These are phyloP conservation scores for Sclerotinia borealis DNA, from an alignment of 2,329 filamentous ascomycete species.

Conservation along the genomic window DNA sequence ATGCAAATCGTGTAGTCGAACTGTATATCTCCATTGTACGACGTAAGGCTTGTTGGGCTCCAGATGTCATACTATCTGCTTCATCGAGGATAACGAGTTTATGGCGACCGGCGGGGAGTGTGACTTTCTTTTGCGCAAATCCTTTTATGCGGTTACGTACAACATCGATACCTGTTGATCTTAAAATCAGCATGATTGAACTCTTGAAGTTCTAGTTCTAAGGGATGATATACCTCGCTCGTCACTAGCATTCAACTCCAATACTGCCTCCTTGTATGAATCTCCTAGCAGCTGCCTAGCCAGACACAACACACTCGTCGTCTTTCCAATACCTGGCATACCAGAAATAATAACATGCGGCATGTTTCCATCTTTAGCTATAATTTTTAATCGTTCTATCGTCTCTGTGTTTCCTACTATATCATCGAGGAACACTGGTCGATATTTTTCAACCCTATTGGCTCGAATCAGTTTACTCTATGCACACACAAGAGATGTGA, in stretches of 20 bases:
- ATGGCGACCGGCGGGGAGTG: constrained; percentile 80
- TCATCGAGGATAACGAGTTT: constrained; percentile 98
- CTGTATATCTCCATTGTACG: constrained; percentile 99
- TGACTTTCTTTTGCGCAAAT: constrained; percentile 98
- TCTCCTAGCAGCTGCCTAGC: constrained; percentile 87
- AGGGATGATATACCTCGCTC: constrained; percentile 62
- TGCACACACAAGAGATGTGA: neutral
- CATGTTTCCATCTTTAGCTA: constrained; percentile 98
- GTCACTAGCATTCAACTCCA: constrained; percentile 94
- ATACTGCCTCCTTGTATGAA: constrained; percentile 92
- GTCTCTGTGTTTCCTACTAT: constrained; percentile 98
- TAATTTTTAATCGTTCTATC: constrained; percentile 94
- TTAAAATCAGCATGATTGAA: constrained; percentile 3
- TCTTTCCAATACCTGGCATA: constrained; percentile 98
- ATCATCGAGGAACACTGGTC: constrained; percentile 90
- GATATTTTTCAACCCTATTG: constrained; percentile 93
- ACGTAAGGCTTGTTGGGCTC: constrained; percentile 89
- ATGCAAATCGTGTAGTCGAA: constrained; percentile 91
- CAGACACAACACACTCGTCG: constrained; percentile 88
- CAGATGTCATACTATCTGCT: constrained; percentile 96
- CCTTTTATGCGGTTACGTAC: constrained; percentile 96
- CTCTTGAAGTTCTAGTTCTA: constrained; percentile 2
- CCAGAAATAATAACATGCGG: constrained; percentile 99
- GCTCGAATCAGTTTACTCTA: neutral
- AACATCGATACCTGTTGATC: constrained; percentile 73